Evolutionary conservation across 2,329 filamentous ascomycete species (phyloP), one percentile per base, ranked within the genome.

Genomic region (Cladosporium halotolerans): DNA sequence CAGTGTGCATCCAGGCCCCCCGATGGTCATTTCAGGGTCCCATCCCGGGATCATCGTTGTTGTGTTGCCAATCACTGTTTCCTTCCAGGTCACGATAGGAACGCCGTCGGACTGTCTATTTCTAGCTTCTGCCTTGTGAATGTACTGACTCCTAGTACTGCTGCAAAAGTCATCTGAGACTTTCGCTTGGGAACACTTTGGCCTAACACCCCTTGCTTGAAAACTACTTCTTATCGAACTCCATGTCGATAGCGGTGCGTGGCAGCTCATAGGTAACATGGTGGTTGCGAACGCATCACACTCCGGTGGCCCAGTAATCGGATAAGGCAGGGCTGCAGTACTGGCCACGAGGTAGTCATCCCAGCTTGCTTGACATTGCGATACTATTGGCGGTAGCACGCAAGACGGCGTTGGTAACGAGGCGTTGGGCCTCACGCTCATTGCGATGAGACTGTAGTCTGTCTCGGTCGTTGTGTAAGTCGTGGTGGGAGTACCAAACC

Each of bases 1-100:
- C 4, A 62, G 34, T 4, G 58, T 58, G 44, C 60, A 62, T 11
- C 57, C 42, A 1, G 45, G 45, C 2, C 45, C 45, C 2, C 19
- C 45, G 18, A 48, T 32, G 8, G 34, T 48, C 3, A n/a, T 33
- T 3, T 48, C 16, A 18, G 16, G 16, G 16, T 18, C 16, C 16
- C 16, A 18, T 2, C 16, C 16, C 3, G 16, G 2, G 3, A 2
- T 18, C 16, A 18, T 18, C 3, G 16, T 18, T 18, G 16, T 18
- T 18, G 16, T 18, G 3, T 18, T 18, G 16, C 16, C 16, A 18
- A 18, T 18, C 16, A 18, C 16, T 18, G 16, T 18, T 18, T 18
- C 16, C 3, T 18, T 18, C 16, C 16, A 18, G 2, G 16, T 18
- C 16, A 18, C 16, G 16, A 18, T 3, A 2, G 16, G 16, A 2